Base-by-base conservation (phyloP, 2,329 filamentous ascomycete genomes). In the Claviceps maximensis region DNA sequence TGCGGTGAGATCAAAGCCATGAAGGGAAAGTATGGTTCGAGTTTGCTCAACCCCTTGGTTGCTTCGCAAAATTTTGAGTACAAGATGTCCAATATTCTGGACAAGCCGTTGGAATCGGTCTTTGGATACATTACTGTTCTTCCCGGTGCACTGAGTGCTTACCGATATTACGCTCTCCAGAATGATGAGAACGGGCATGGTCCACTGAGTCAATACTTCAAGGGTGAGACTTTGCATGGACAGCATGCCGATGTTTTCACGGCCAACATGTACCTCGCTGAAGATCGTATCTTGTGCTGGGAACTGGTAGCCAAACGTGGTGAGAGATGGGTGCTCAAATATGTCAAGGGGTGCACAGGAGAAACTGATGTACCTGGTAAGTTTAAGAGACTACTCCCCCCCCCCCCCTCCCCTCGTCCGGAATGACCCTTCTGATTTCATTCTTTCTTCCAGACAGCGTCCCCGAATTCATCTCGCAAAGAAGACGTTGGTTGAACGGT, bases 51-150 rank as follows among this genome's bases (percentile, higher is more conserved):
- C 62, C 93, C 93, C 0, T 76, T 98, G 6, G 91, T 98, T 17
- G 93, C 93, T 0, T 95, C 89, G 47, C 93, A 98, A 63, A 98
- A 98, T 67, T 98, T 98, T 60, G 93, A 98, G 73, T 98, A 98
- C 75, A 98, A 98, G 70, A 96, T 98, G 89, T 95, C 89, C 42
- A 98, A 98, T 62, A 98, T 98, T 62, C 76, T 98, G 27, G 93
- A 98, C 67, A 98, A 98, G 69, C 93, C 93, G 0, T 74, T 98
- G 2, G 93, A 98, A 67, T 95, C 89, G 0, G 91, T 95, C 0
- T 98, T 98, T 67, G 93, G 93, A 2, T 98, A 97, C 66, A 98
- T 98, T 60, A 97, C 91, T 6, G 93, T 98, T 60, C 73, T 98
- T 58, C 94, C 93, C 0, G 94, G 93, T 69, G 93, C 93, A 0